phyloP scores from a whole-genome alignment of 1,284 basidiomycete species.

The Sphaerobolus stellatus region DNA sequence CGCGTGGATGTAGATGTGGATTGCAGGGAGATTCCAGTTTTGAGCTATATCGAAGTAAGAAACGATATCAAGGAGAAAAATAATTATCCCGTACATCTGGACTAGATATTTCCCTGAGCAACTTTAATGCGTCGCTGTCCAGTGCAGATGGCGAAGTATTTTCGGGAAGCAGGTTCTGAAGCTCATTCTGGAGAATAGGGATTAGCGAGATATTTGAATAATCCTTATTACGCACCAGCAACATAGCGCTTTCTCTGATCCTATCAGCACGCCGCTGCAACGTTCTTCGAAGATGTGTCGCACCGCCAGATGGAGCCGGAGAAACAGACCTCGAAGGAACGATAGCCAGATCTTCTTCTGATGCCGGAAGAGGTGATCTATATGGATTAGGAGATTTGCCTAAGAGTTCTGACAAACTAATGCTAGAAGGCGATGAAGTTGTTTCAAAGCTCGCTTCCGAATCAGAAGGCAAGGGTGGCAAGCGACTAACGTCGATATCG shows the following conservation, averaged over 20 bases:
- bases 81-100: no score
- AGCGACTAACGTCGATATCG: conserved; percentile 6
- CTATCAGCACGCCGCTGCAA: conserved; percentile 5
- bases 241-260: not conserved
- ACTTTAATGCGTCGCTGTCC: no score
- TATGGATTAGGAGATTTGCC: conserved; percentile 6
- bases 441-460: not conserved
- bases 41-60: no score
- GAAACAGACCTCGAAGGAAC: not conserved
- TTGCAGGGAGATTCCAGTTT: no score
- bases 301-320: not conserved
- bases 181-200: no score
- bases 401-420: conserved; percentile 6
- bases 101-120: no score
- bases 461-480: conserved; percentile 2
- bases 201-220: not conserved
- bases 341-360: not conserved
- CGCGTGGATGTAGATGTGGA: no score
- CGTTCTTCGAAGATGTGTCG: conserved; percentile 2
- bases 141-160: no score
- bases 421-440: conserved; percentile 3
- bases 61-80: no score
- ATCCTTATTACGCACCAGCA: not conserved
- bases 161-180: no score
- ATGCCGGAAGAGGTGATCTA: not conserved